A percentile compares a stretch with the other conserved stretches of the same genome.
Conservation (phyloP, 2,329 filamentous ascomycete species). For the Hypoxylon sp. region DNA sequence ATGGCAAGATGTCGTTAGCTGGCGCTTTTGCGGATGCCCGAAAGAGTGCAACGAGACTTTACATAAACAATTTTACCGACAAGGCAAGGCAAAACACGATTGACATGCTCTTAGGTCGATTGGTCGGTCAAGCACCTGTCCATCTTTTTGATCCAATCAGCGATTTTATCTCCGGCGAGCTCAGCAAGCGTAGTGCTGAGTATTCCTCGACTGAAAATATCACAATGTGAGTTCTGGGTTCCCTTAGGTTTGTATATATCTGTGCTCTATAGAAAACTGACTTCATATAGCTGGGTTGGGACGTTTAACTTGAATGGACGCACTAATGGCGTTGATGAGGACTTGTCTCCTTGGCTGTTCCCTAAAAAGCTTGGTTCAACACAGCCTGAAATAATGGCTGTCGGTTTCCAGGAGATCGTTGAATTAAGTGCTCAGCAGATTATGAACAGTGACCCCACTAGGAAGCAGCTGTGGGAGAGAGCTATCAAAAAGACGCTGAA, state of each 20-base stretch:
- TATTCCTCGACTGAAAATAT: constrained; percentile 83
- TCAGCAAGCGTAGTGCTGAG: constrained; percentile 76
- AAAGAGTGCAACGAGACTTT: constrained; percentile 93
- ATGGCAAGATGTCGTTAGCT: constrained; percentile 95
- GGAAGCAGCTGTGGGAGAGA: constrained; percentile 88
- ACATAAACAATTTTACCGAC: constrained; percentile 98
- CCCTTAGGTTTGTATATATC: not conserved
- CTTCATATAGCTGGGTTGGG: constrained; percentile 70
- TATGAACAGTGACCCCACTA: constrained; percentile 95
- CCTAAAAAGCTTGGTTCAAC: constrained; percentile 70
- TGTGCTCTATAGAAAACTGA: constrained; percentile 42
- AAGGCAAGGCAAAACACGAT: constrained; percentile 95
- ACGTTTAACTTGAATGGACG: constrained; percentile 97
- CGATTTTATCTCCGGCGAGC: constrained; percentile 85
- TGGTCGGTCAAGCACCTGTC: constrained; percentile 87
- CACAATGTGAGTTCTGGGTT: constrained; percentile 71
- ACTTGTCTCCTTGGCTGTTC: constrained; percentile 89
- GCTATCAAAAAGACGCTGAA: constrained; percentile 86
- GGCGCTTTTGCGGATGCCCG: constrained; percentile 95
- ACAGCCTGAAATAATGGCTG: constrained; percentile 87
- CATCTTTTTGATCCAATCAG: constrained; percentile 95
- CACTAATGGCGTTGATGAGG: constrained; percentile 80
- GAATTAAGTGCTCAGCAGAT: constrained; percentile 97
- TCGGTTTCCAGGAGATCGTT: constrained; percentile 99
- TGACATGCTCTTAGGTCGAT: constrained; percentile 87